Evolutionary conservation across 2,329 filamentous ascomycete genomes (phyloP).

Genomic region (Colletotrichum chrysophilum): DNA sequence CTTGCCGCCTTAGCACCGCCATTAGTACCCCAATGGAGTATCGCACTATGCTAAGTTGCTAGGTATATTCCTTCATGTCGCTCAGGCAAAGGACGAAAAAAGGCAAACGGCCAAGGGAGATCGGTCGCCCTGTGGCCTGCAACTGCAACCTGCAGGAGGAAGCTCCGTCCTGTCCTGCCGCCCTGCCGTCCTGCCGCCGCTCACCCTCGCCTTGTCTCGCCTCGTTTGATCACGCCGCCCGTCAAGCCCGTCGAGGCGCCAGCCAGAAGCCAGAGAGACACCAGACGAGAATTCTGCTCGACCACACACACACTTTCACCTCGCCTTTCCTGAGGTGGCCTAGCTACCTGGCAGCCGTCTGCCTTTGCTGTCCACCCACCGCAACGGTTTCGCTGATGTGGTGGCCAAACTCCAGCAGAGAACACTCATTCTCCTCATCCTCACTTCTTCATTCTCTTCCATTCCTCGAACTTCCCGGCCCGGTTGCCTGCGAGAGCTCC

Average conservation of each 20-base stretch:
- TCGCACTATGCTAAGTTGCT: neutral
- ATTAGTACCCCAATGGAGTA: neutral
- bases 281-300: neutral
- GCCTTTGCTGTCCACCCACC: neutral
- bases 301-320: neutral
- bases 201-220: neutral
- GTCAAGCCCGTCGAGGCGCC: neutral
- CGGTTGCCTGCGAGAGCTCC: neutral
- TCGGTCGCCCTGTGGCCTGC: neutral
- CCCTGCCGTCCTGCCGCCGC: neutral
- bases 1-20: neutral
- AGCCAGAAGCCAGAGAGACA: neutral
- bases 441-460: neutral
- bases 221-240: neutral
- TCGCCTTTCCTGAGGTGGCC: neutral
- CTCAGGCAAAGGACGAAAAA: neutral
- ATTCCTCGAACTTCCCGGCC: neutral
- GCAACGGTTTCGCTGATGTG: neutral
- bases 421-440: neutral
- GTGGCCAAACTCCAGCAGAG: neutral
- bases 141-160: slow-evolving; percentile 1
- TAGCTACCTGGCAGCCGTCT: neutral
- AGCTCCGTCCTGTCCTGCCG: neutral
- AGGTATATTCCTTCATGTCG: neutral
- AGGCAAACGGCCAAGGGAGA: neutral